Base-by-base conservation (phyloP, 306 rosid species). In the Vigna trinervia region DNA sequence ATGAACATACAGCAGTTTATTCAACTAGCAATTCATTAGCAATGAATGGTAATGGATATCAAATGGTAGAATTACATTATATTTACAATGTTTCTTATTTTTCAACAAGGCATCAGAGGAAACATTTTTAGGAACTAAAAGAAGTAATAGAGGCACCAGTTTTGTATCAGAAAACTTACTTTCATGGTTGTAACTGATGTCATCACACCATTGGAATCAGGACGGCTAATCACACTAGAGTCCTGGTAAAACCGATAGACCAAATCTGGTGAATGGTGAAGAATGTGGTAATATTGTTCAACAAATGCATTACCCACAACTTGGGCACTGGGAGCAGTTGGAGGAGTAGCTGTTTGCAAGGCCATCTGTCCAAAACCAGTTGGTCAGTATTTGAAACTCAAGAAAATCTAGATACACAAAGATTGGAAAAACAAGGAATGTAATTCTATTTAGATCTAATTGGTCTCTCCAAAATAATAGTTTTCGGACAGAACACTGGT, bases 221-320 rank as follows among this genome's bases (percentile, higher is more conserved):
- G 92, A 52, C 92, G 90, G 83, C 94, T 89, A 53, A 92, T 69
- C 69, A 90, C 80, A 48, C 97, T 92, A 43, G 91, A 85, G 22
- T 92, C 94, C 63, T 89, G 87, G 82, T 90, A 92, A 85, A 92
- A 92, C 74, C 90, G 88, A 72, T 83, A 79, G 43, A 86, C 96
- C 62, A 78, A 62, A 28, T 86, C 94, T 0, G 97, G 97, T 26
- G 91, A 85, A 68, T 85, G 83, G 80, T 92, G 97, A 84, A 92
- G 96, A 80, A 92, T 90, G 75, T 82, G 89, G 75, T 92, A 92
- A 85, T 92, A 90, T 83, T 92, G 97, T 73, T 86, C 90, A 74
- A 91, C 93, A 85, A 91, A 91, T 71, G 94, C 94, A 69, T 89
- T 86, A 58, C 91, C 94, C 76, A 91, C 88, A 82, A 89, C 39